These are phyloP conservation scores for Apophysomyces variabilis DNA, from an alignment of 371 early-diverging fungal genomes.

Conservation along the genomic window DNA sequence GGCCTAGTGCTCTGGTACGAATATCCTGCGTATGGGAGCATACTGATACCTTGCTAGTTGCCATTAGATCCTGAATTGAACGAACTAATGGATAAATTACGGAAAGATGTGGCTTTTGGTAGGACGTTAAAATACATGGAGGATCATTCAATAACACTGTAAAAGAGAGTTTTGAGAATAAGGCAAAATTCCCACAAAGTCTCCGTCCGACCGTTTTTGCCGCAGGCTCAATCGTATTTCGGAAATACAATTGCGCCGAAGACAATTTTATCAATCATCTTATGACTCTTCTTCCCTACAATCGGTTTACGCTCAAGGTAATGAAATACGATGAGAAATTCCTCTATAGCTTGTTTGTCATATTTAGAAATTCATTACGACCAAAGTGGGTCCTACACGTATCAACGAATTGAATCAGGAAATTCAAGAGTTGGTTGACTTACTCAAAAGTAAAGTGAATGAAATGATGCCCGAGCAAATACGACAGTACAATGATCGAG, in stretches of 20 bases:
- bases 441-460: constrained; percentile 38
- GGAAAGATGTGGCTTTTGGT: constrained; percentile 23
- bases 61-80: constrained; percentile 39
- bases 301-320: constrained; percentile 57
- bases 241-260: constrained; percentile 41
- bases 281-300: constrained; percentile 58
- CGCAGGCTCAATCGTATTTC: constrained; percentile 45
- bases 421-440: constrained; percentile 33
- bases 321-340: not conserved
- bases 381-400: constrained; percentile 43
- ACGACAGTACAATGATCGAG: constrained; percentile 27
- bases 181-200: constrained; percentile 49
- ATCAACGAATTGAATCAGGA: constrained; percentile 44
- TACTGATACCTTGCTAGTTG: constrained; percentile 17
- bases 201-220: constrained; percentile 51
- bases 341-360: no score
- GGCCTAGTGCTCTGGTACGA: constrained; percentile 9
- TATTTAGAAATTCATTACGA: constrained; percentile 45
- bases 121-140: not conserved
- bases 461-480: constrained; percentile 46
- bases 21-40: not conserved
- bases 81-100: constrained; percentile 30
- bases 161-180: constrained; percentile 41
- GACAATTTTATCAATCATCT: constrained; percentile 48
- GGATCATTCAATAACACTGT: not conserved